Evolutionary conservation across 129 eudicot species (phyloP), one percentile per base, ranked within the genome.

Genomic region (Escallonia herrerae): DNA sequence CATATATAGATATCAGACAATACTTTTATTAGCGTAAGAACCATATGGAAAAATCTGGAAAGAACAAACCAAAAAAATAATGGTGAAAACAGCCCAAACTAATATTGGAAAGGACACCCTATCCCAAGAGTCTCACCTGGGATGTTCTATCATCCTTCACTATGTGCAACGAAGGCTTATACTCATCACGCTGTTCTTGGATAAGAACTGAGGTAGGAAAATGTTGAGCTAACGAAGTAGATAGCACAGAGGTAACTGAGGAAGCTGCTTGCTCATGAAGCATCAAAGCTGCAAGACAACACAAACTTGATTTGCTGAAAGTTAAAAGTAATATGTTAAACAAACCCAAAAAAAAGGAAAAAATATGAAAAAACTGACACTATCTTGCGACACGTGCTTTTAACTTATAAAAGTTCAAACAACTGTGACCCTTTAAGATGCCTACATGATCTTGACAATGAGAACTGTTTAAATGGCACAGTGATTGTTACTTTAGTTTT

Each of bases 161-260:
- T 40, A 72, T 78, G 66, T 61, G 79, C 74, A 83, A 72, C 53
- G 77, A 68, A 4, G 84, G 59, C 77, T 71, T 83, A 77, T 72
- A 67, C 13, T 83, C 91, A 66, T 82, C 82, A 49, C 77, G 85
- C 69, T 75, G 95, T 63, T 85, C 96, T 76, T 83, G 96, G 71
- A 79, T 77, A 58, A 79, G 72, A 70, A 82, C 87, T 8, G 96
- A 81, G 54, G 86, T 64, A 43, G 89, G 86, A 75, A 82, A 74
- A 72, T 75, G 83, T 60, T 77, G 90, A 62, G 75, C 82, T 74
- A 75, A 70, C 68, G 90, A 81, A 74, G 83, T 69, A 46, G 79
- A 76, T 57, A 76, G 70, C 68, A 72, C 48, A 42, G 86, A 77
- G 64, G 75, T 63, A 70, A 66, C 64, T 40, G 79, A 72, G 58